phyloP scores from a whole-genome alignment of 805 yeast genomes.

The Allodekkera sacchari region DNA sequence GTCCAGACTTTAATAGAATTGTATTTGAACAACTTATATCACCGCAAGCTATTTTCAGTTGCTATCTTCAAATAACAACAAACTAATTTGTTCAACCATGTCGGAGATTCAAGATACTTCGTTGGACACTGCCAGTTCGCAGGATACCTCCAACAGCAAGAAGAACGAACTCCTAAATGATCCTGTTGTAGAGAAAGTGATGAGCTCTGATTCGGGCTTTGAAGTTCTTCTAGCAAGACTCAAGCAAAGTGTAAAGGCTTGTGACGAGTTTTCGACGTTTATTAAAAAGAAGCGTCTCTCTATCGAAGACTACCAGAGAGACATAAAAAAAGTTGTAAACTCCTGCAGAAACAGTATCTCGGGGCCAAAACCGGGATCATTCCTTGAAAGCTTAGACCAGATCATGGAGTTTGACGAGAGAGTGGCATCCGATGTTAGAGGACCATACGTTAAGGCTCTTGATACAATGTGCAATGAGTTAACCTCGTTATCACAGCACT shows the following conservation, averaged over 20 bases:
- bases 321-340: conserved; percentile 61
- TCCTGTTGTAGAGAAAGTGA: conserved; percentile 40
- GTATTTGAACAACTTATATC: too few relatives aligned
- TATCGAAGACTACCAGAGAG: conserved; percentile 73
- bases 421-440: conserved; percentile 54
- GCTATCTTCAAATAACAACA: too few relatives aligned
- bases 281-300: conserved; percentile 68
- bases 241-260: conserved; percentile 71
- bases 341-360: conserved; percentile 27
- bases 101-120: background rate
- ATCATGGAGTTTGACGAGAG: conserved; percentile 75
- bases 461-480: conserved; percentile 84
- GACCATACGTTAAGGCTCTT: conserved; percentile 69
- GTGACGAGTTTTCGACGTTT: conserved; percentile 79
- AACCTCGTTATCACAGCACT: conserved; percentile 56
- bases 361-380: conserved; percentile 32
- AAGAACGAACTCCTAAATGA: conserved; percentile 32
- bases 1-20: too few relatives aligned
- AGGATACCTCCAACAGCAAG: background rate
- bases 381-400: conserved; percentile 56
- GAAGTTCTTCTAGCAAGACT: conserved; percentile 64
- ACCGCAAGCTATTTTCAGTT: too few relatives aligned
- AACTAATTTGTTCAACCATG: too few relatives aligned
- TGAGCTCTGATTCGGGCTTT: conserved; percentile 68
- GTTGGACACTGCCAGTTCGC: background rate